Conservation (phyloP, 768 basidiomycete genomes). For the Serendipita sp. region DNA sequence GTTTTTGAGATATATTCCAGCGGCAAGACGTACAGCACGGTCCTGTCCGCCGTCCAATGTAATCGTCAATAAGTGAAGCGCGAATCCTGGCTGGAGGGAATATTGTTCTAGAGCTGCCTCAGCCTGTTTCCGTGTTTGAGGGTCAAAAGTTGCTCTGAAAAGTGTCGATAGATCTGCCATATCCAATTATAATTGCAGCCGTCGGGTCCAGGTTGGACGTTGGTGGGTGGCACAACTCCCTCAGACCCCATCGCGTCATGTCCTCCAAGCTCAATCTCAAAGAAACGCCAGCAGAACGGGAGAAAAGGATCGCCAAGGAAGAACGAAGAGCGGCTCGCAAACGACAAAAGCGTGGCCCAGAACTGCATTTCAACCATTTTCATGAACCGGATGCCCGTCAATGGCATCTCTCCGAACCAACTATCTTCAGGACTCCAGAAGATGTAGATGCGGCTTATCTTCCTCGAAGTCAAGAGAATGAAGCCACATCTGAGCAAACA, state of each 20-base stretch:
- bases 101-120: conserved; percentile 57
- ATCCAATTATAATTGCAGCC: background rate
- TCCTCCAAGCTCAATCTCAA: conserved; percentile 39
- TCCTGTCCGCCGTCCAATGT: conserved; percentile 51
- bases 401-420: conserved; percentile 15
- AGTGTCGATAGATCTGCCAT: conserved; percentile 35
- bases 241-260: background rate
- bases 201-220: background rate
- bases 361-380: background rate
- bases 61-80: conserved; percentile 60
- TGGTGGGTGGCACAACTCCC: too few species aligned
- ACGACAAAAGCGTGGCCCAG: background rate
- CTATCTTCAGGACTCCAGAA: background rate
- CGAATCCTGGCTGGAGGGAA: conserved; percentile 62
- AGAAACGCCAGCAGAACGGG: conserved; percentile 45
- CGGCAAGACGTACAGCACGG: conserved; percentile 63
- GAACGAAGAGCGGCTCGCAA: conserved; percentile 34
- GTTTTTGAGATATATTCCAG: conserved; percentile 86
- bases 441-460: background rate
- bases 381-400: conserved; percentile 16
- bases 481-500: background rate
- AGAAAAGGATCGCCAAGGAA: conserved; percentile 25
- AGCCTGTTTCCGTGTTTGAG: conserved; percentile 57
- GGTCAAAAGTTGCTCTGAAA: conserved; percentile 55
- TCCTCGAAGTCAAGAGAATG: background rate